Evolutionary conservation across 805 yeast species (phyloP).

Genomic region (Kazachstania psychrophila): DNA sequence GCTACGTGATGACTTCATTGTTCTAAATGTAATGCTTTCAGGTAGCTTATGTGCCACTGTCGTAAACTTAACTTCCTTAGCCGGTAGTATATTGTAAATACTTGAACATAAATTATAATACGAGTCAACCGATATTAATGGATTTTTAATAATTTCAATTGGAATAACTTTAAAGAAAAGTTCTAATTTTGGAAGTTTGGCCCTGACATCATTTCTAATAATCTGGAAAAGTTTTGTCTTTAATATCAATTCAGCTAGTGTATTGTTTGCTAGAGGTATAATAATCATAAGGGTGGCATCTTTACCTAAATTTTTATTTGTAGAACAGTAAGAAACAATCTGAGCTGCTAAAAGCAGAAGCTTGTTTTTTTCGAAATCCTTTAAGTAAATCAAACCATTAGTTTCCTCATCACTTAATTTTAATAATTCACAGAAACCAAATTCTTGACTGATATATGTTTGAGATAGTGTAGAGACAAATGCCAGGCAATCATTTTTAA

Average conservation of each 20-base stretch:
- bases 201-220: constrained; percentile 33
- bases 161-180: constrained; percentile 35
- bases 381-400: constrained; percentile 21
- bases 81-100: constrained; percentile 46
- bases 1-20: constrained; percentile 28
- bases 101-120: constrained; percentile 40
- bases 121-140: constrained; percentile 23
- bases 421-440: constrained; percentile 29
- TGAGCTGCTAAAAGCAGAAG: constrained; percentile 43
- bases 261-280: constrained; percentile 19
- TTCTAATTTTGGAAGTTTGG: constrained; percentile 25
- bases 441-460: constrained; percentile 27
- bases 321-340: constrained; percentile 29
- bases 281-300: constrained; percentile 24
- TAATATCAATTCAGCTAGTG: constrained; percentile 37
- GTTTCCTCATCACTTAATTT: constrained; percentile 23
- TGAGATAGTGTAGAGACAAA: constrained; percentile 28
- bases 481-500: constrained; percentile 21
- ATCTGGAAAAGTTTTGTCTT: constrained; percentile 40
- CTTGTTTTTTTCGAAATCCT: constrained; percentile 35
- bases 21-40: constrained; percentile 35
- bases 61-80: constrained; percentile 27
- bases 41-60: constrained; percentile 37
- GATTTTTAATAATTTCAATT: constrained; percentile 32
- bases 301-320: constrained; percentile 21